Percentiles rank a stretch among this genome's conserved stretches.
These are phyloP conservation scores for Barnettozyma sucrosica DNA, from an alignment of 805 yeast genomes.

Conservation along the genomic window DNA sequence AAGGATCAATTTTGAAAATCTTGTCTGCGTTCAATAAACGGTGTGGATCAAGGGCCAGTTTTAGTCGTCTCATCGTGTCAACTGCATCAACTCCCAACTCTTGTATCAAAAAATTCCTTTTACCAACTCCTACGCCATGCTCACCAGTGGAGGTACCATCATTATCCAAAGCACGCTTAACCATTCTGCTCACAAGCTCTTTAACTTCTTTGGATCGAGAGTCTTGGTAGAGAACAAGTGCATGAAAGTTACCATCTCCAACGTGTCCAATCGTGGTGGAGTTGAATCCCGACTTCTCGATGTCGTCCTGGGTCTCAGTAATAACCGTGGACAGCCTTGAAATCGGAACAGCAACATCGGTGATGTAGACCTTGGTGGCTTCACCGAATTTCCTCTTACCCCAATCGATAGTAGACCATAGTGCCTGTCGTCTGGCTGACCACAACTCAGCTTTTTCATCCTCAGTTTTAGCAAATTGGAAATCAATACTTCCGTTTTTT, in stretches of 20 bases:
- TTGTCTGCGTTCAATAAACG: slow-evolving; percentile 76
- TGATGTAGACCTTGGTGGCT: slow-evolving; percentile 56
- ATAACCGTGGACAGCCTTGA: slow-evolving; percentile 61
- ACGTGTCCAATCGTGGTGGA: slow-evolving; percentile 73
- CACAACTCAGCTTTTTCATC: slow-evolving; percentile 65
- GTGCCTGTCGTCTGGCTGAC: slow-evolving; percentile 67
- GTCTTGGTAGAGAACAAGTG: slow-evolving; percentile 53
- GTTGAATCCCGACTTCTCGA: slow-evolving; percentile 44
- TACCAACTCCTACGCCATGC: slow-evolving; percentile 82
- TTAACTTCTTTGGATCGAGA: slow-evolving; percentile 43
- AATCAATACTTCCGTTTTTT: slow-evolving; percentile 48
- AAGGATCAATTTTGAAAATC: slow-evolving; percentile 63
- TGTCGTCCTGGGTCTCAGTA: slow-evolving; percentile 52
- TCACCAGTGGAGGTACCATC: slow-evolving; percentile 89
- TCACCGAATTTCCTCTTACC: slow-evolving; percentile 44
- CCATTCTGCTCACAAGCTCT: slow-evolving; percentile 53
- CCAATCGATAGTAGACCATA: slow-evolving; percentile 63
- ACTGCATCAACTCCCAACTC: slow-evolving; percentile 69
- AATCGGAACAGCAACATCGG: slow-evolving; percentile 81
- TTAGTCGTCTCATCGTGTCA: slow-evolving; percentile 66
- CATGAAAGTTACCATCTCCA: slow-evolving; percentile 81
- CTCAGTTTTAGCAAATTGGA: slow-evolving; percentile 56
- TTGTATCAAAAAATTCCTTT: slow-evolving; percentile 49
- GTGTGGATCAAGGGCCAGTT: slow-evolving; percentile 68
- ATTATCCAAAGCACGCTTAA: slow-evolving; percentile 53